Conservation (phyloP, 23 red algal genomes). For the Gracilaria gracilis region DNA sequence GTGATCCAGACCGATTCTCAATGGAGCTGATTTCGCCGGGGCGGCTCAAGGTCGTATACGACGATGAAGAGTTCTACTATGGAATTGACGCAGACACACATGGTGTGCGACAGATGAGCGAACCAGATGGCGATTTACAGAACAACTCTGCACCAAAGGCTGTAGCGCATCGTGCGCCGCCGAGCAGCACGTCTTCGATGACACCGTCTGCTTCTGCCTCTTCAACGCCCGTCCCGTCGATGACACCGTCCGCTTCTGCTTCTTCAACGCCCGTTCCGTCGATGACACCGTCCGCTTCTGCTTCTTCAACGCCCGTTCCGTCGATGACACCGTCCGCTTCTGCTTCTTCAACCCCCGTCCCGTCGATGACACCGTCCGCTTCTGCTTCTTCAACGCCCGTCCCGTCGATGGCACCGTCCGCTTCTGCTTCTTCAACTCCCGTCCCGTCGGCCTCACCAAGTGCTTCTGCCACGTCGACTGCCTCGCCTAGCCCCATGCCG, state of each 20-base stretch:
- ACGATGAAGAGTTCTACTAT: conserved; percentile 31
- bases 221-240: too few relatives aligned
- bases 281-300: too few relatives aligned
- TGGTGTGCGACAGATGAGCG: not conserved
- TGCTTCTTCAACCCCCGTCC: too few relatives aligned
- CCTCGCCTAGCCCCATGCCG: not conserved
- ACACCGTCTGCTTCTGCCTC: not conserved
- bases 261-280: too few relatives aligned
- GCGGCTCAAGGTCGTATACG: conserved; percentile 14
- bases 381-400: too few relatives aligned
- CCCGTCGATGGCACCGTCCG: too few relatives aligned
- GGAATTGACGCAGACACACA: conserved; percentile 17
- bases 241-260: too few relatives aligned
- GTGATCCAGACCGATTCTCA: not conserved
- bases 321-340: too few relatives aligned
- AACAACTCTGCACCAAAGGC: not conserved
- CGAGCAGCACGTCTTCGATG: not conserved
- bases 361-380: too few relatives aligned
- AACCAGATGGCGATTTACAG: not conserved
- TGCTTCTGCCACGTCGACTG: too few relatives aligned
- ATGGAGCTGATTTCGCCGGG: conserved; percentile 3
- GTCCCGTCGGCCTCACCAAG: not conserved
- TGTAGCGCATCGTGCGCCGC: not conserved
- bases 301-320: too few relatives aligned
- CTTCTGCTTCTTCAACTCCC: not conserved